A percentile compares a stretch with the other conserved stretches of the same genome.
phyloP scores from a whole-genome alignment of 495 filamentous ascomycete genomes.

The Penicillium turbatum region DNA sequence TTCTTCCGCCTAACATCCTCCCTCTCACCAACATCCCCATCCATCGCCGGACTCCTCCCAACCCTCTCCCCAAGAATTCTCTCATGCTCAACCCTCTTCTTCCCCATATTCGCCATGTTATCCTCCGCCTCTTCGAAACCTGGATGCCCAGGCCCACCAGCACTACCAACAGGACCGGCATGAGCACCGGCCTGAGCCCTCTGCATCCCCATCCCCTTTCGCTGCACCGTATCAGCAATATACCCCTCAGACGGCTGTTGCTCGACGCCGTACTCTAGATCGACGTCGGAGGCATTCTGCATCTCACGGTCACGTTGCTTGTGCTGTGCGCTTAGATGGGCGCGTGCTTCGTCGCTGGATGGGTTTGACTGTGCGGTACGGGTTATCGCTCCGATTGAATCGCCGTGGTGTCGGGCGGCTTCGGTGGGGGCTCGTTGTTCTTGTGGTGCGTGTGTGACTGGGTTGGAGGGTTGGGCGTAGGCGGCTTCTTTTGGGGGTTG shows the following conservation, averaged over 20 bases:
- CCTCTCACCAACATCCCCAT: slow-evolving; percentile 25
- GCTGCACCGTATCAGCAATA: slow-evolving; percentile 46
- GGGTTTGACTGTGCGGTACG: slow-evolving; percentile 38
- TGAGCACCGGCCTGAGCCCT: slow-evolving; percentile 39
- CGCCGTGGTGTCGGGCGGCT: slow-evolving; percentile 27
- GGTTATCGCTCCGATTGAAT: slow-evolving; percentile 34
- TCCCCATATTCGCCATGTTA: slow-evolving; percentile 39
- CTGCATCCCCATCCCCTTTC: slow-evolving; percentile 33
- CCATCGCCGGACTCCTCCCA: slow-evolving; percentile 18
- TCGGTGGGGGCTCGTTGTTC: slow-evolving; percentile 41
- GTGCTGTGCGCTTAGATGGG: slow-evolving; percentile 16
- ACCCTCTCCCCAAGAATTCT: slow-evolving; percentile 33
- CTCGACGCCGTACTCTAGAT: slow-evolving; percentile 55
- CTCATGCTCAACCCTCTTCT: slow-evolving; percentile 46
- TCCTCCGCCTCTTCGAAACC: slow-evolving; percentile 37
- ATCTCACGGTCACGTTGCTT: slow-evolving; percentile 12
- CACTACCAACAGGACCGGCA: slow-evolving; percentile 33
- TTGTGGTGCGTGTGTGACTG: slow-evolving; percentile 42
- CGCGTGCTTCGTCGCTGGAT: slow-evolving; percentile 32
- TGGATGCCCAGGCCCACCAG: slow-evolving; percentile 26
- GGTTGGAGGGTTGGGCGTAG: slow-evolving; percentile 48
- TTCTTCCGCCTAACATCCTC: slow-evolving; percentile 28
- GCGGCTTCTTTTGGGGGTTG: slow-evolving; percentile 51
- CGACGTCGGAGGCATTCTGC: slow-evolving; percentile 26
- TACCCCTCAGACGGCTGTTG: slow-evolving; percentile 50